Base-by-base conservation (phyloP, 345 rosid species). In the Gossypium turneri region DNA sequence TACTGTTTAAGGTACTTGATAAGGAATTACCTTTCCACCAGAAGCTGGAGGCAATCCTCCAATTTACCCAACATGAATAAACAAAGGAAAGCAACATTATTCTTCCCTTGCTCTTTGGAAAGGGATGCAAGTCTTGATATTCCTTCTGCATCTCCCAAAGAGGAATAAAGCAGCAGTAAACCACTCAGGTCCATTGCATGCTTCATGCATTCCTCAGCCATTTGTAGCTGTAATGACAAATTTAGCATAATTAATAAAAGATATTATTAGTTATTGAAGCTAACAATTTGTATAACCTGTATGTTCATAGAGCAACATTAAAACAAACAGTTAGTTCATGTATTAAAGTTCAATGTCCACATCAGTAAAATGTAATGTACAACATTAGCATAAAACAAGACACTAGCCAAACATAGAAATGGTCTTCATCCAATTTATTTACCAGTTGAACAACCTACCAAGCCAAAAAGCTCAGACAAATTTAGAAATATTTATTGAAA, bases 171-270 rank as follows among this genome's bases (percentile, higher is more conserved):
- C 70, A 96, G 85, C 76, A 96, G 85, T 76, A 96, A 84, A 79
- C 99, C 99, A 84, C 99, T 96, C 88, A 96, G 87, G 81, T 96
- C 99, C 86, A 80, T 83, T 24, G 99, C 98, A 67, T 80, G 80
- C 79, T 85, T 89, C 99, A 96, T 90, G 84, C 98, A 96, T 43
- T 92, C 97, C 86, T 93, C 98, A 29, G 99, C 99, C 98, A 96
- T 89, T 84, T 86, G 92, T 84, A 96, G 81, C 99, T 96, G 92
- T 85, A 84, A 72, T 75, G 45, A 57, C 53, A 57, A 57, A 11
- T 57, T 7, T 41, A 9, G 58, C 72, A 55, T 38, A 72, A 38
- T 41, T 72, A 56, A 19, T 27, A 51, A 43, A 68, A 64, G 41
- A 34, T 4, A 50, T 13, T 38, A 27, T 9, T 50, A 2, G 9